Evolutionary conservation across 2,329 filamentous ascomycete species (phyloP), one percentile per base, ranked within the genome.

Genomic region (Venturia nashicola): DNA sequence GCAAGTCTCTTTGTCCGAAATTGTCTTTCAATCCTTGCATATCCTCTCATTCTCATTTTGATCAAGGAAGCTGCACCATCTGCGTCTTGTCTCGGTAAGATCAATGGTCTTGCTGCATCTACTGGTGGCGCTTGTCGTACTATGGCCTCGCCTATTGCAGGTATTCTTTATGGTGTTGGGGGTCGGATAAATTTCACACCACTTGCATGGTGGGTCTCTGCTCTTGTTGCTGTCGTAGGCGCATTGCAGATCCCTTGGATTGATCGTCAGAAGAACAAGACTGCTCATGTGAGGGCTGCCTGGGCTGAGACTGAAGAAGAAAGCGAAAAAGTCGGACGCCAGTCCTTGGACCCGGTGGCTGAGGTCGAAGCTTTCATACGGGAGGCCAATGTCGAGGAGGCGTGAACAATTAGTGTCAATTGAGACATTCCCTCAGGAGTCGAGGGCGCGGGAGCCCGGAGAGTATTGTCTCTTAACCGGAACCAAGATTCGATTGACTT

Each of bases 61-160:
- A 81, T 90, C 70, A 90, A 90, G 72, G 85, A 90, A 74, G 85
- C 87, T 1, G 83, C 85, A 4, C 86, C 86, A 0, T 81, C 83
- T 5, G 77, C 83, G 3, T 80, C 79, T 1, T 81, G 84, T 5
- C 78, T 90, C 18, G 87, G 87, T 1, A 86, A 83, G 68, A 87
- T 90, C 72, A 90, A 90, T 67, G 87, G 87, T 0, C 75, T 90
- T 9, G 86, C 87, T 59, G 88, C 88, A 66, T 87, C 84, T 2
- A 86, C 84, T 1, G 87, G 86, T n/a, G 88, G 87, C 23, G 82
- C 85, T 5, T 86, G 85, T 65, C 80, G 87, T n/a, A 89, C 86
- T 0, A 71, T 90, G 46, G 86, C 86, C 1, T 87, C 86, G 27
- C 87, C 87, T 0, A 74, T 90, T 36, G 85, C 85, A 2, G 87